These are phyloP conservation scores for Diaporthe sp. DNA, from an alignment of 2,329 filamentous ascomycete species.

Conservation along the genomic window DNA sequence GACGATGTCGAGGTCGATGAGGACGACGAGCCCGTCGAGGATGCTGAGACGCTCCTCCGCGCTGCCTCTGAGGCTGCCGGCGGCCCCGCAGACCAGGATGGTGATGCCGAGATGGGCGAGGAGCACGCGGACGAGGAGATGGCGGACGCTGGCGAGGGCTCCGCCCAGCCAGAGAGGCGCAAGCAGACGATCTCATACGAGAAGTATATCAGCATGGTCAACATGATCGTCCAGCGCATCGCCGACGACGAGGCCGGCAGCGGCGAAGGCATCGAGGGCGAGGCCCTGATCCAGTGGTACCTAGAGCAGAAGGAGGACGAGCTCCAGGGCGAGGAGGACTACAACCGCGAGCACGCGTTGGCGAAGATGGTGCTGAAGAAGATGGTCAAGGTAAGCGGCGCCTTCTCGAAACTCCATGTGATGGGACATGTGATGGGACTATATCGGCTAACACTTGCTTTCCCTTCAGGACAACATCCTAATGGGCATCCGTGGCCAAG, in stretches of 20 bases:
- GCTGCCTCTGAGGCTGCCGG: conserved; percentile 65
- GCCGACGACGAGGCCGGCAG: conserved; percentile 82
- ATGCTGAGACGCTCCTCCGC: conserved; percentile 61
- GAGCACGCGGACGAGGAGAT: conserved; percentile 54
- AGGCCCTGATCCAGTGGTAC: conserved; percentile 89
- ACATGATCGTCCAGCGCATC: conserved; percentile 84
- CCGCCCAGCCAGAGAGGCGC: conserved; percentile 51
- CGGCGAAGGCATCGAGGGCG: conserved; percentile 87
- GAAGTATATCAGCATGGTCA: conserved; percentile 93
- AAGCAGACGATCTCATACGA: conserved; percentile 96
- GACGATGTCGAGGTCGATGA: conserved; percentile 96
- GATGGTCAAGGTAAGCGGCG: conserved; percentile 87
- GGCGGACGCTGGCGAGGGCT: conserved; percentile 33
- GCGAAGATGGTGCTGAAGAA: conserved; percentile 90
- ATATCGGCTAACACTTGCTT: conserved; percentile 46
- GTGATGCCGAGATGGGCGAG: conserved; percentile 59
- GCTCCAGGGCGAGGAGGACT: conserved; percentile 83
- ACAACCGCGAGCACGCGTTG: conserved; percentile 80
- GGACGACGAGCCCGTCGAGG: conserved; percentile 53
- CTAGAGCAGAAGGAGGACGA: conserved; percentile 91
- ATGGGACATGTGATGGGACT: neutral
- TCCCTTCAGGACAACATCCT: conserved; percentile 84
- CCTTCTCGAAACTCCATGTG: neutral
- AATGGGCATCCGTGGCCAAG: conserved; percentile 80
- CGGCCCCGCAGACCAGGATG: conserved; percentile 61